Conservation (phyloP, 2,329 filamentous ascomycete species). For the Aspergillus novoparasiticus region DNA sequence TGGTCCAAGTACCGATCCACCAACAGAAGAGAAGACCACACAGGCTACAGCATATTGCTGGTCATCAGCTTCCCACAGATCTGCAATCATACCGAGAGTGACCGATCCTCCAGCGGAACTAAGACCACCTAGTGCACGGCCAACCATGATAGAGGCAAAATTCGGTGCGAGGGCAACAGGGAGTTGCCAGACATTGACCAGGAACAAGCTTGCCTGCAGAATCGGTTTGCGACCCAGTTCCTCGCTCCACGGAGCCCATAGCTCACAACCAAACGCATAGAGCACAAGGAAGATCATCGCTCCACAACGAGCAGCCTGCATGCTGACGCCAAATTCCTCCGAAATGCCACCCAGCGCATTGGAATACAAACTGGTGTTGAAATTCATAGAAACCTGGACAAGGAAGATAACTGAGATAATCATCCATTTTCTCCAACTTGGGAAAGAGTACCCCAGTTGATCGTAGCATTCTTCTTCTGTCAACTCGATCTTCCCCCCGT, state of each 20-base stretch:
- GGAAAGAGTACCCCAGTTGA: slow-evolving; percentile 65
- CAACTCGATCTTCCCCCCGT: slow-evolving; percentile 36
- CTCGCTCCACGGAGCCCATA: slow-evolving; percentile 87
- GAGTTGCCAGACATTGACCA: slow-evolving; percentile 78
- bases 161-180: slow-evolving; percentile 74
- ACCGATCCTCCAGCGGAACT: slow-evolving; percentile 73
- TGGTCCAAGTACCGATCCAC: slow-evolving; percentile 74
- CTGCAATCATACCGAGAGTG: slow-evolving; percentile 74
- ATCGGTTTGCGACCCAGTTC: slow-evolving; percentile 78
- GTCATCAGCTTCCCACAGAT: slow-evolving; percentile 69
- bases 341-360: slow-evolving; percentile 68
- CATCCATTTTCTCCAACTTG: slow-evolving; percentile 68
- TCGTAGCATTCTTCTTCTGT: slow-evolving; percentile 65
- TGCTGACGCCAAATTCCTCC: slow-evolving; percentile 67
- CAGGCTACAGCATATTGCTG: slow-evolving; percentile 77
- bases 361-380: slow-evolving; percentile 74
- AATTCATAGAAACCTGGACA: slow-evolving; percentile 77
- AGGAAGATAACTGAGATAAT: slow-evolving; percentile 73
- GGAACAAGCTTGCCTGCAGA: slow-evolving; percentile 69
- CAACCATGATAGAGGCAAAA: slow-evolving; percentile 69
- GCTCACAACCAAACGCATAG: slow-evolving; percentile 84
- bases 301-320: slow-evolving; percentile 70
- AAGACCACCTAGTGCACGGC: slow-evolving; percentile 69
- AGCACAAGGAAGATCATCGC: slow-evolving; percentile 77
- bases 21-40: slow-evolving; percentile 78